These are phyloP conservation scores for Ceraceosorus guamensis DNA, from an alignment of 1,284 basidiomycete genomes.

Conservation along the genomic window DNA sequence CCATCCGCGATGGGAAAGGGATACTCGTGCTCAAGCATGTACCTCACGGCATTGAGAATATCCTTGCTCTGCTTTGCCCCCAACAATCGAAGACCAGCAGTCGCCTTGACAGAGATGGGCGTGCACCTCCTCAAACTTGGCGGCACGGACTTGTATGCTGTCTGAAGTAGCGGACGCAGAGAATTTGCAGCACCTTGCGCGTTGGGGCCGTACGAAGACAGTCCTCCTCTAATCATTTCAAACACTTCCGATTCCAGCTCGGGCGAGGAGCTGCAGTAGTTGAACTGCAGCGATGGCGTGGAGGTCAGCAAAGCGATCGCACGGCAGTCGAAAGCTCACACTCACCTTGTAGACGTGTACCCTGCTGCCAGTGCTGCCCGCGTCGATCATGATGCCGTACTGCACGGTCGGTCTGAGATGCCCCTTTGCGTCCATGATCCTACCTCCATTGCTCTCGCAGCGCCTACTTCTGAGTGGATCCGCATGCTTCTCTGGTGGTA, in stretches of 20 bases:
- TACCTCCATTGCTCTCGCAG: conserved; percentile 19
- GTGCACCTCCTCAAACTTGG: conserved; percentile 64
- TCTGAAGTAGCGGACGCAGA: conserved; percentile 71
- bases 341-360: conserved; percentile 94
- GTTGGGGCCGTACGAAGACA: conserved; percentile 62
- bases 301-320: conserved; percentile 1
- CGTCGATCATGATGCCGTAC: conserved; percentile 95
- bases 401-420: conserved; percentile 53
- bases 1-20: conserved; percentile 58
- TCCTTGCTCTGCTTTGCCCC: conserved; percentile 62
- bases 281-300: conserved; percentile 23
- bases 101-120: conserved; percentile 87
- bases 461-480: conserved; percentile 40
- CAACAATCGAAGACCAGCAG: conserved; percentile 78
- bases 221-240: conserved; percentile 71
- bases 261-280: conserved; percentile 53
- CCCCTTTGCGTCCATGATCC: conserved; percentile 21
- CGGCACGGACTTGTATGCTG: conserved; percentile 73
- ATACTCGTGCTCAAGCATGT: conserved; percentile 60
- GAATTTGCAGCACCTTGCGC: conserved; percentile 66
- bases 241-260: conserved; percentile 90
- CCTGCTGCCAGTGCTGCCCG: conserved; percentile 90
- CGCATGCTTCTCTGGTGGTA: conserved; percentile 28
- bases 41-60: conserved; percentile 71
- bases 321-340: not conserved